Evolutionary conservation across 305 asterid species (phyloP).

Genomic region (Solanum hybrid): DNA sequence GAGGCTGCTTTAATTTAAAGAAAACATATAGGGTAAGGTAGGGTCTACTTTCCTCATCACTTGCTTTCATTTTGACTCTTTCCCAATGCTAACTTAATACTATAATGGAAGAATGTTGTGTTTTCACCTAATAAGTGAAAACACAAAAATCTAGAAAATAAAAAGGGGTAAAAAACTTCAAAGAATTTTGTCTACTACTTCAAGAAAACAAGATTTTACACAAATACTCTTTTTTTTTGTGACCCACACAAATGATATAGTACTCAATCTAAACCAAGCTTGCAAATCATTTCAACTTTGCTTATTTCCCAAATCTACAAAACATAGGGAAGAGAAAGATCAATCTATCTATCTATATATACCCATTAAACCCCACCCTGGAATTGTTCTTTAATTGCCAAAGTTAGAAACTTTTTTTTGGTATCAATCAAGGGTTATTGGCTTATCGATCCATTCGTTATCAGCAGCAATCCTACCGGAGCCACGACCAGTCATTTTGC

Average conservation of each 20-base stretch:
- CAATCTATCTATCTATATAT: slow-evolving; percentile 13
- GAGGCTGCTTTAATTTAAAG: neutral
- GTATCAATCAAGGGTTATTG: slow-evolving; percentile 35
- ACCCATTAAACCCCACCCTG: neutral
- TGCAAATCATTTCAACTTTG: slow-evolving; percentile 36
- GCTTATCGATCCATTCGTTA: slow-evolving; percentile 57
- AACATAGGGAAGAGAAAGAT: slow-evolving; percentile 25
- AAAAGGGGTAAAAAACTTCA: neutral
- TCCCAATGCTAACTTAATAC: neutral
- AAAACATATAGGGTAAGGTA: neutral
- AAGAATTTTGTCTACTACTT: slow-evolving; percentile 26
- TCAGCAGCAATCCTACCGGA: slow-evolving; percentile 52
- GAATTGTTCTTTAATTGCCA: slow-evolving; percentile 5
- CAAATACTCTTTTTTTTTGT: neutral
- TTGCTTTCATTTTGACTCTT: neutral
- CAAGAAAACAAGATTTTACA: slow-evolving; percentile 26
- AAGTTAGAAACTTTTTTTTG: neutral
- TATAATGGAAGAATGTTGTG: slow-evolving; percentile 19
- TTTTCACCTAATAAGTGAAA: slow-evolving; percentile 12
- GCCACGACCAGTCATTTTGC: slow-evolving; percentile 60
- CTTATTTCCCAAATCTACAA: slow-evolving; percentile 44
- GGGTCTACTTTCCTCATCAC: neutral
- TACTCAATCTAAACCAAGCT: slow-evolving; percentile 29
- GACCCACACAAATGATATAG: slow-evolving; percentile 21
- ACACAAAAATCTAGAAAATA: neutral